A percentile compares a stretch with the other conserved stretches of the same genome.
Conservation (phyloP, 2,329 filamentous ascomycete genomes). For the Fonsecaea nubica region DNA sequence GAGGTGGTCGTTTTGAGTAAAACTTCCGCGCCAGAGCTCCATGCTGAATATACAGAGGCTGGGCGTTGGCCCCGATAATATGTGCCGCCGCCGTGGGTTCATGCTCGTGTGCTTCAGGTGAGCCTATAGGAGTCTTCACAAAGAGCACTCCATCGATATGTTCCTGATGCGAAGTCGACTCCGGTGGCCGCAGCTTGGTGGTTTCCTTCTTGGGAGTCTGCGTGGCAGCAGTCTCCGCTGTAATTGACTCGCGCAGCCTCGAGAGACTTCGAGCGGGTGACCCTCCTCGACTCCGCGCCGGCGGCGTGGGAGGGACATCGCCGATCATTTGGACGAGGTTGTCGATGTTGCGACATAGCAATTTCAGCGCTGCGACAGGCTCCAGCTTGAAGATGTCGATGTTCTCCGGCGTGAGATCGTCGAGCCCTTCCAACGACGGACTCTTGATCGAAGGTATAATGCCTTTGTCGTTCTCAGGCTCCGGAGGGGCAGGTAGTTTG, state of each 20-base stretch:
- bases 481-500: constrained; percentile 37
- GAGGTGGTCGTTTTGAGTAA: constrained; percentile 85
- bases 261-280: constrained; percentile 31
- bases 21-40: constrained; percentile 89
- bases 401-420: constrained; percentile 40
- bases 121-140: constrained; percentile 51
- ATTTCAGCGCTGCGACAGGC: constrained; percentile 75
- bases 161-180: constrained; percentile 49
- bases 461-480: constrained; percentile 40
- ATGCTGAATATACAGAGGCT: constrained; percentile 78
- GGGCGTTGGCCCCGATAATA: constrained; percentile 67
- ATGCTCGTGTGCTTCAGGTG: constrained; percentile 58
- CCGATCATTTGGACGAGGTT: constrained; percentile 52
- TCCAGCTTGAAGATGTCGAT: constrained; percentile 76
- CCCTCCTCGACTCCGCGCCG: constrained; percentile 43
- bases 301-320: constrained; percentile 80
- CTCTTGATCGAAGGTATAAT: constrained; percentile 39
- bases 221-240: constrained; percentile 18
- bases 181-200: constrained; percentile 42
- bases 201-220: constrained; percentile 40
- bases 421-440: constrained; percentile 46
- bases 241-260: constrained; percentile 27
- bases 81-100: constrained; percentile 55
- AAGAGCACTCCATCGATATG: constrained; percentile 46
- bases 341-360: constrained; percentile 76